Evolutionary conservation across 768 basidiomycete species (phyloP), one percentile per base, ranked within the genome.

Genomic region (Amanita pallidorosea): DNA sequence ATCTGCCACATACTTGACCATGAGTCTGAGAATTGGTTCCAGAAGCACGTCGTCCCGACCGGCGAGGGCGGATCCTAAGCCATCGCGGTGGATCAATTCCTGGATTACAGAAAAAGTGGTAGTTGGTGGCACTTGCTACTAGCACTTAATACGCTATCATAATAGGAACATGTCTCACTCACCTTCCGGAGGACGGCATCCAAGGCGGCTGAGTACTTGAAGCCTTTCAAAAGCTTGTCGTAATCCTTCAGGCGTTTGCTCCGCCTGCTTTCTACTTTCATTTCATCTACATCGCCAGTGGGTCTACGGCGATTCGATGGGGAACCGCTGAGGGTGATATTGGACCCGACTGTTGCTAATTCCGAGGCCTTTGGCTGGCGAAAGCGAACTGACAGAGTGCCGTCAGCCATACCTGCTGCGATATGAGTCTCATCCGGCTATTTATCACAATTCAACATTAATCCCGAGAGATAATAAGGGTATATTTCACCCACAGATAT

Each of bases 381-480:
- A 57, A 90, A 77, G 25, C 96, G 88, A 43, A 99, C 80, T n/a
- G 94, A 94, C n/a, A 99, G 74, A 1, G 95, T 97, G 2, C 95
- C 95, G 61, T 98, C 96, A 13, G 92, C 85, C 85, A 97, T 90
- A n/a, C 96, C 96, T 1, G 89, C 88, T 1, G 90, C 88, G 36
- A 99, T 85, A 60, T 98, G 96, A 0, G 92, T 94, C 58, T 96
- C 90, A 63, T 98, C 94, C 23, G 92, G 93, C 92, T 97, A 58
- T 15, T 43, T 34, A 4, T 40, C 27, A 49, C 37, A 18, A 29
- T 29, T 22, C 45, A 52, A n/a, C 62, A 13, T 8, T 11, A 18
- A 38, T 11, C 37, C n/a, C 9, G 57, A 25, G 20, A 54, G 36
- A n/a, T 22, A 27, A 23, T 31, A 49, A 2, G 36, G 5, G 43